Conservation (phyloP, 208 protist genomes). For the Crithidia brevicula region DNA sequence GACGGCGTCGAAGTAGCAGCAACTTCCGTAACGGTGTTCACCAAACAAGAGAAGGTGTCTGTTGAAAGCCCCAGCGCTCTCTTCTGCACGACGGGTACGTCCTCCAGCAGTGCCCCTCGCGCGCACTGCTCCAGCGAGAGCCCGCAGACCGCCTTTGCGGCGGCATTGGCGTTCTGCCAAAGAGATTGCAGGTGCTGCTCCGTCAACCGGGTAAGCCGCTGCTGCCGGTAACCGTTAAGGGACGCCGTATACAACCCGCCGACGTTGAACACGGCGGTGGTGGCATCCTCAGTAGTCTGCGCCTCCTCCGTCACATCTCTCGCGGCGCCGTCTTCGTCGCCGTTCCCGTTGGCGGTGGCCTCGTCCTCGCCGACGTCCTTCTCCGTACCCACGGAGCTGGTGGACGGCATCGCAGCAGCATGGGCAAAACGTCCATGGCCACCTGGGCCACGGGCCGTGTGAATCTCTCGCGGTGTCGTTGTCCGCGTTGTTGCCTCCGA, state of each 20-base stretch:
- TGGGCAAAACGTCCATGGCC: background rate
- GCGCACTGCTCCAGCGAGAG: constrained; percentile 9
- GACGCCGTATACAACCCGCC: constrained; percentile 30
- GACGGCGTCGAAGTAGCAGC: background rate
- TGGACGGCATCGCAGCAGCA: background rate
- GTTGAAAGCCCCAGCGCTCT: background rate
- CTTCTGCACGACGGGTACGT: background rate
- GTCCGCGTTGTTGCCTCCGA: background rate
- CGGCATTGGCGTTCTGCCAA: constrained; percentile 15
- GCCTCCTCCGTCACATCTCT: background rate
- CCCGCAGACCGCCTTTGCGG: constrained; percentile 19
- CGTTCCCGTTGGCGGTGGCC: background rate
- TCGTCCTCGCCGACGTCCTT: background rate
- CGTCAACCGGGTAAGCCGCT: constrained; percentile 30
- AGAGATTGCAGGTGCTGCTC: constrained; percentile 32
- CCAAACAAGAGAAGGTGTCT: background rate
- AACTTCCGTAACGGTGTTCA: background rate
- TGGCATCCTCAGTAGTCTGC: constrained; percentile 1
- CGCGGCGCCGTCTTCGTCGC: too few relatives aligned
- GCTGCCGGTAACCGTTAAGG: constrained; percentile 30
- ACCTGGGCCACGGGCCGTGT: background rate
- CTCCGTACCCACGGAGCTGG: background rate
- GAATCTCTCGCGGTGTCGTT: background rate
- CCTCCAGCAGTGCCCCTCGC: constrained; percentile 13
- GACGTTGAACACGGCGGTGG: constrained; percentile 15